phyloP scores from a whole-genome alignment of 2,329 filamentous ascomycete species.

The Penicillium hordei region DNA sequence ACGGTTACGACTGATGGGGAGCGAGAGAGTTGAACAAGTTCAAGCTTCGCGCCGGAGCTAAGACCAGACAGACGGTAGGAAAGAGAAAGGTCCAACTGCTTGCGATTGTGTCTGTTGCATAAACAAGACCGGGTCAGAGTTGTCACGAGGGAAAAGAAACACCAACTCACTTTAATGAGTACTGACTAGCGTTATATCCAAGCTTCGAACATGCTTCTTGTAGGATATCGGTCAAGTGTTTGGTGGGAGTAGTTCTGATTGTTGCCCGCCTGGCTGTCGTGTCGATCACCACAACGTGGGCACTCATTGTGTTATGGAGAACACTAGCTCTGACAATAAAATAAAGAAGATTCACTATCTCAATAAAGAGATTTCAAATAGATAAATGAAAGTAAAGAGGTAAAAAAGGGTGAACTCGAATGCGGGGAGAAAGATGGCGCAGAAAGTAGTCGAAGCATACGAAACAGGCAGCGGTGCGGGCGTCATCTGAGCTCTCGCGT shows the following conservation, averaged over 20 bases:
- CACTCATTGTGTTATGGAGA: conserved; percentile 62
- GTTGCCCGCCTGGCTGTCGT: conserved; percentile 72
- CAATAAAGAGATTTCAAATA: not conserved
- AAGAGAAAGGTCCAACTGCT: conserved; percentile 78
- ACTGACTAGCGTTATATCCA: conserved; percentile 68
- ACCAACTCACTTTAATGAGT: conserved; percentile 70
- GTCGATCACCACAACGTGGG: conserved; percentile 85
- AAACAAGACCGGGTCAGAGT: conserved; percentile 14
- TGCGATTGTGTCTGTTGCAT: conserved; percentile 69
- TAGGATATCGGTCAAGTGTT: conserved; percentile 79
- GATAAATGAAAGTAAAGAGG: not conserved
- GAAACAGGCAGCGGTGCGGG: conserved; percentile 33
- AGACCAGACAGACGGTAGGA: conserved; percentile 82
- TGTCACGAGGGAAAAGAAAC: not conserved
- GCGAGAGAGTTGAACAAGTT: conserved; percentile 82
- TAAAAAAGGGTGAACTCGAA: not conserved
- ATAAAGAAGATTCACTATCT: conserved; percentile 1
- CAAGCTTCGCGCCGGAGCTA: conserved; percentile 81
- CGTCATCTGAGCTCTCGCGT: conserved; percentile 37
- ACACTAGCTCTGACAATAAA: not conserved
- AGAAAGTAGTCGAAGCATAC: conserved; percentile 30
- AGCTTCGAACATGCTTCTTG: conserved; percentile 86
- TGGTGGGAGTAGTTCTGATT: conserved; percentile 80
- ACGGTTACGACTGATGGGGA: conserved; percentile 84
- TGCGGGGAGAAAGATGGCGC: conserved; percentile 22